Conservation (phyloP, 805 yeast genomes). For the Torulaspora indica region DNA sequence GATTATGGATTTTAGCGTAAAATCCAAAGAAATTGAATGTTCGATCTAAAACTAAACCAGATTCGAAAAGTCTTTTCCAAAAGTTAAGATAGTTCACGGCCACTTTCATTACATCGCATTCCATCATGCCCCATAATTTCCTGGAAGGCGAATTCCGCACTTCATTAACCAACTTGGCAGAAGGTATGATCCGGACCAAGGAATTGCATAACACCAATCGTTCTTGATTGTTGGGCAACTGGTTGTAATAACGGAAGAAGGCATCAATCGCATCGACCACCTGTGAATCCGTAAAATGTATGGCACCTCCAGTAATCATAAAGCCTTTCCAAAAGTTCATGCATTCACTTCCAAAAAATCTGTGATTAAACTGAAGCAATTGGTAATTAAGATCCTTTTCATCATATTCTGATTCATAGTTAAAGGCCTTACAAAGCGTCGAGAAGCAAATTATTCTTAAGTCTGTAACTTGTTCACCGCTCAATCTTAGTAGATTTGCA, state of each 20-base stretch:
- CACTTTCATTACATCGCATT: conserved; percentile 17
- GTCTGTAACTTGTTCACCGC: conserved; percentile 60
- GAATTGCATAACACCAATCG: conserved; percentile 18
- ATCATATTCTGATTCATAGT: conserved; percentile 7
- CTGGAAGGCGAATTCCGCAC: conserved; percentile 1
- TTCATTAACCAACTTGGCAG: conserved; percentile 13
- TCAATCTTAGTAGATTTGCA: conserved; percentile 46
- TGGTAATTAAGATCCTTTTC: conserved; percentile 30
- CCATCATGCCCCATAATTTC: conserved; percentile 11
- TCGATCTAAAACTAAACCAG: conserved; percentile 15
- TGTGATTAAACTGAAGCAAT: conserved; percentile 14
- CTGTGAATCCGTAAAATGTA: conserved; percentile 45
- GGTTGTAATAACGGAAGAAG: conserved; percentile 36
- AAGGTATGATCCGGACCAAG: conserved; percentile 23
- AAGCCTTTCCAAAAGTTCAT: conserved; percentile 54
- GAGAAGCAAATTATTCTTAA: conserved; percentile 39
- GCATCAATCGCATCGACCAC: conserved; percentile 42
- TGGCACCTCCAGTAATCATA: conserved; percentile 52
- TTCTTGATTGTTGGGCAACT: conserved; percentile 3
- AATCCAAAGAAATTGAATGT: conserved; percentile 24
- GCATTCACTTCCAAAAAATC: conserved; percentile 11
- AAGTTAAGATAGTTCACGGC: conserved; percentile 20
- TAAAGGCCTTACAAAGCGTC: conserved; percentile 11
- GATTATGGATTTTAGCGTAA: conserved; percentile 27
- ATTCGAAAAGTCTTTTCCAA: conserved; percentile 28